Conservation (phyloP, 1,139 yeast genomes). For the Blastobotrys indianensis region DNA sequence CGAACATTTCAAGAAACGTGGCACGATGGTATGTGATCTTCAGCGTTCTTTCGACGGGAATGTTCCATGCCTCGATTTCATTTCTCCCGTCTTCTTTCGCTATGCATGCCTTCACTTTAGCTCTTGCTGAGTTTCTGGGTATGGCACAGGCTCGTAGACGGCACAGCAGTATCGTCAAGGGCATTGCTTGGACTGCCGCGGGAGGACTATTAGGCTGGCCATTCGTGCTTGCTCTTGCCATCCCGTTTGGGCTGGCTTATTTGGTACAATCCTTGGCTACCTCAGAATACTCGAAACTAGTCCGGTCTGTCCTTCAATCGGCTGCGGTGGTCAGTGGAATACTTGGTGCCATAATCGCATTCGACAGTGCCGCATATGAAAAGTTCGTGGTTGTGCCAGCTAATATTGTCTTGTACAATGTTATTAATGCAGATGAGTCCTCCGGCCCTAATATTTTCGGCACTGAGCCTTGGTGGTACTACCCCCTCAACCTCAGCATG, state of each 20-base stretch:
- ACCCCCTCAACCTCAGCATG: slow-evolving; percentile 58
- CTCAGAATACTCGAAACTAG: slow-evolving; percentile 1
- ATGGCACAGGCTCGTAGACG: slow-evolving; percentile 12
- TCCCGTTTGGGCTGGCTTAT: slow-evolving; percentile 45
- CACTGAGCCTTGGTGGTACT: slow-evolving; percentile 75
- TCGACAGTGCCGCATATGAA: slow-evolving; percentile 67
- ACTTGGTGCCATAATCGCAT: slow-evolving; percentile 35
- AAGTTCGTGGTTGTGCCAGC: slow-evolving; percentile 63
- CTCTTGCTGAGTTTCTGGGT: slow-evolving; percentile 39
- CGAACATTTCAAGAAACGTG: slow-evolving; percentile 33
- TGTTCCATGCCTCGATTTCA: slow-evolving; percentile 82
- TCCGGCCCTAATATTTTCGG: slow-evolving; percentile 92
- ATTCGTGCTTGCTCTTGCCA: slow-evolving; percentile 60
- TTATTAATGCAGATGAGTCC: slow-evolving; percentile 56
- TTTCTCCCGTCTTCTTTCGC: slow-evolving; percentile 84
- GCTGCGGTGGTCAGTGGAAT: slow-evolving; percentile 13
- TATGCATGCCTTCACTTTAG: slow-evolving; percentile 59
- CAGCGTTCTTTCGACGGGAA: slow-evolving; percentile 51
- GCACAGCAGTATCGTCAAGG: slow-evolving; percentile 32
- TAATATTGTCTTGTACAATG: slow-evolving; percentile 81
- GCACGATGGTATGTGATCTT: slow-evolving; percentile 57
- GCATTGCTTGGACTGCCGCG: slow-evolving; percentile 48
- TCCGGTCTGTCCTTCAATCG: slow-evolving; percentile 11
- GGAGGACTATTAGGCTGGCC: slow-evolving; percentile 94
- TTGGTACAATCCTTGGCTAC: slow-evolving; percentile 9